Evolutionary conservation across 1,139 yeast species (phyloP).

Genomic region (Zhuliangozyma parablackwelliae): DNA sequence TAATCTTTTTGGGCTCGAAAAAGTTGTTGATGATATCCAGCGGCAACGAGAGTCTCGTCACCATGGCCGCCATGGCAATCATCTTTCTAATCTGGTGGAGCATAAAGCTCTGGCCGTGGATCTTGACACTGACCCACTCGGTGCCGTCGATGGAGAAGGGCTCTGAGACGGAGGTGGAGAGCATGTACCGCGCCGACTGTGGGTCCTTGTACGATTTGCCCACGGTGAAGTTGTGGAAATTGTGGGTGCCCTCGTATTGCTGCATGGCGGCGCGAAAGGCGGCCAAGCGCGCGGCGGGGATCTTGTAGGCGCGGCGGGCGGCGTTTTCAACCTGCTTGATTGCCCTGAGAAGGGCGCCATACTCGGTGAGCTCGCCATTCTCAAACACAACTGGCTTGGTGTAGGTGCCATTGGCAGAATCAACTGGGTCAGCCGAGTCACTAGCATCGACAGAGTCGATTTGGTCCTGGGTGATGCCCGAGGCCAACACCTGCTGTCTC

Average conservation of each 20-base stretch:
- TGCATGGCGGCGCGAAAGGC: slow-evolving; percentile 65
- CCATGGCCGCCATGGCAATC: slow-evolving; percentile 92
- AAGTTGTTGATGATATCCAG: slow-evolving; percentile 70
- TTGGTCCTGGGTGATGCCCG: slow-evolving; percentile 49
- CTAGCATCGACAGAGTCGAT: not conserved
- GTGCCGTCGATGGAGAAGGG: slow-evolving; percentile 92
- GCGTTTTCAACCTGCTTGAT: slow-evolving; percentile 65
- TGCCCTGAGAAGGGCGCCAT: slow-evolving; percentile 46
- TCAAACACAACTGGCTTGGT: slow-evolving; percentile 7
- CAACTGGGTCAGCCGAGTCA: slow-evolving; percentile 8
- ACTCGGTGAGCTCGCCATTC: slow-evolving; percentile 34
- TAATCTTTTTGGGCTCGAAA: slow-evolving; percentile 67
- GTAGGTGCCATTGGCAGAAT: slow-evolving; percentile 8
- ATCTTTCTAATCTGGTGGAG: slow-evolving; percentile 95
- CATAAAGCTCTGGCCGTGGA: slow-evolving; percentile 98
- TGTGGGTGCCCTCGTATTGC: slow-evolving; percentile 81
- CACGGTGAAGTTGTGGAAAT: slow-evolving; percentile 90
- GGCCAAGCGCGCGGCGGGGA: slow-evolving; percentile 56
- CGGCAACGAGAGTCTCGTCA: slow-evolving; percentile 85
- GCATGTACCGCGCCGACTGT: slow-evolving; percentile 79
- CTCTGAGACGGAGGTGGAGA: slow-evolving; percentile 71
- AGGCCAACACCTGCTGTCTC: slow-evolving; percentile 33
- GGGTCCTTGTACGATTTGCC: slow-evolving; percentile 88
- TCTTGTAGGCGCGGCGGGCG: slow-evolving; percentile 66
- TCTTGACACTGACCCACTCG: slow-evolving; percentile 93